Evolutionary conservation across 129 eudicot species (phyloP).

Genomic region (Solidago caesia): DNA sequence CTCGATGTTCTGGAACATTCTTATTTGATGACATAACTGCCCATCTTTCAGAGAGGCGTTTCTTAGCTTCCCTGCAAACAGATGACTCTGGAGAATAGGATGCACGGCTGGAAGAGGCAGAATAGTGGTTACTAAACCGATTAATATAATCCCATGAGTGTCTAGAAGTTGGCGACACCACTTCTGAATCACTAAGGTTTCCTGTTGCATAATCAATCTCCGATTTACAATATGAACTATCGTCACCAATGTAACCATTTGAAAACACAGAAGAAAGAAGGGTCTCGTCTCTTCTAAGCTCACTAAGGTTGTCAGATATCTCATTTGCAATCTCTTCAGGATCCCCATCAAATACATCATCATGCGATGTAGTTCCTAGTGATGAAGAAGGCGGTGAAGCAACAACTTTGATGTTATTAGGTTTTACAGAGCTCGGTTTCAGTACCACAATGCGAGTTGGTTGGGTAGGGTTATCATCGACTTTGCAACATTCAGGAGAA

Average conservation of each 20-base stretch:
- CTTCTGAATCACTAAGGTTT: slow-evolving; percentile 85
- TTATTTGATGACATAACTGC: slow-evolving; percentile 76
- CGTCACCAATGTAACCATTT: slow-evolving; percentile 86
- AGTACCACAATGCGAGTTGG: slow-evolving; percentile 87
- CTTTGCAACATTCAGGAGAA: slow-evolving; percentile 42
- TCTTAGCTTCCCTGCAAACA: slow-evolving; percentile 94
- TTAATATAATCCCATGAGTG: slow-evolving; percentile 89
- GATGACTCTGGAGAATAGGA: slow-evolving; percentile 94
- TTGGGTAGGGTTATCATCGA: slow-evolving; percentile 37
- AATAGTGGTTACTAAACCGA: slow-evolving; percentile 58
- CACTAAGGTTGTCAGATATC: slow-evolving; percentile 36
- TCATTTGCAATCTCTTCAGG: slow-evolving; percentile 44
- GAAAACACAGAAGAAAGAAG: slow-evolving; percentile 65
- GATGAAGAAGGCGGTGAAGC: slow-evolving; percentile 52
- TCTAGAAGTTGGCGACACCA: slow-evolving; percentile 71
- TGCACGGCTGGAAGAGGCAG: slow-evolving; percentile 73
- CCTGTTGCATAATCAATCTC: slow-evolving; percentile 68
- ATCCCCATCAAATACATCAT: slow-evolving; percentile 41
- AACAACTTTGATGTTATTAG: slow-evolving; percentile 48
- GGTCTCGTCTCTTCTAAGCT: slow-evolving; percentile 64
- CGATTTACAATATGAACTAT: slow-evolving; percentile 79
- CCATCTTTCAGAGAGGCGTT: slow-evolving; percentile 99
- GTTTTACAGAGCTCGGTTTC: slow-evolving; percentile 69
- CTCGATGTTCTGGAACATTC: slow-evolving; percentile 56
- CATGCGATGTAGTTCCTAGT: slow-evolving; percentile 19